Conservation (phyloP, 805 yeast genomes). For the Gaillardinia entomophila region DNA sequence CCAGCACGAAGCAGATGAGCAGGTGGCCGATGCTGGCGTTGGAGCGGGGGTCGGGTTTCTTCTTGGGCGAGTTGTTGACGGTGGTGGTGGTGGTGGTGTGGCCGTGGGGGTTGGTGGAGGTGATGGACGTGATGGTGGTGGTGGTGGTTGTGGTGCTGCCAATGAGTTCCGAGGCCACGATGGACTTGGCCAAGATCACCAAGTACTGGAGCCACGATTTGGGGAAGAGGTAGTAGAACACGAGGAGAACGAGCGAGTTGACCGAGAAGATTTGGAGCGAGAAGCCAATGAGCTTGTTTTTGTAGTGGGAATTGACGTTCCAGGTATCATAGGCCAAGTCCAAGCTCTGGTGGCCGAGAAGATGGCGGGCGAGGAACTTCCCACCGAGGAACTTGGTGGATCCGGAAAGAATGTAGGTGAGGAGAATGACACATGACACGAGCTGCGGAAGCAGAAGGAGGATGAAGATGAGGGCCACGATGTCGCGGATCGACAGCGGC, state of each 20-base stretch:
- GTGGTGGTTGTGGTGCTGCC: conserved; percentile 21
- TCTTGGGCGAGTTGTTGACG: conserved; percentile 4
- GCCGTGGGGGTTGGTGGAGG: conserved; percentile 3
- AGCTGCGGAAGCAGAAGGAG: conserved; percentile 22
- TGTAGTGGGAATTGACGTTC: conserved; percentile 8
- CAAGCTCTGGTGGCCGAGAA: conserved; percentile 5
- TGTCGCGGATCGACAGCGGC: conserved; percentile 23
- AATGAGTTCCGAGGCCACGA: conserved; percentile 23
- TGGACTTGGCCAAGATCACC: conserved; percentile 22
- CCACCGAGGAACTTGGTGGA: conserved; percentile 25
- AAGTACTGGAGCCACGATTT: conserved; percentile 17
- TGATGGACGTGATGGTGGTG: conserved; percentile 16
- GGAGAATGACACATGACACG: conserved; percentile 16
- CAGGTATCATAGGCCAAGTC: conserved; percentile 5
- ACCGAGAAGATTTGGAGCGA: conserved; percentile 16
- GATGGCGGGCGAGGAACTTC: conserved; percentile 13
- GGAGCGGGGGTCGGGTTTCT: conserved; percentile 8
- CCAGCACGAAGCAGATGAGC: conserved; percentile 14
- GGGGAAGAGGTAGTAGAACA: conserved; percentile 14
- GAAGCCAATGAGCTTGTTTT: conserved; percentile 11
- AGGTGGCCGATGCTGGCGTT: conserved; percentile 12
- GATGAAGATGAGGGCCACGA: conserved; percentile 26
- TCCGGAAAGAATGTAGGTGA: conserved; percentile 20
- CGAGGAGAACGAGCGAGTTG: conserved; percentile 17
- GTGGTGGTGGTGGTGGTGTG: conserved; percentile 10